Evolutionary conservation across 495 filamentous ascomycete species (phyloP).

Genomic region (Neurospora sp.): DNA sequence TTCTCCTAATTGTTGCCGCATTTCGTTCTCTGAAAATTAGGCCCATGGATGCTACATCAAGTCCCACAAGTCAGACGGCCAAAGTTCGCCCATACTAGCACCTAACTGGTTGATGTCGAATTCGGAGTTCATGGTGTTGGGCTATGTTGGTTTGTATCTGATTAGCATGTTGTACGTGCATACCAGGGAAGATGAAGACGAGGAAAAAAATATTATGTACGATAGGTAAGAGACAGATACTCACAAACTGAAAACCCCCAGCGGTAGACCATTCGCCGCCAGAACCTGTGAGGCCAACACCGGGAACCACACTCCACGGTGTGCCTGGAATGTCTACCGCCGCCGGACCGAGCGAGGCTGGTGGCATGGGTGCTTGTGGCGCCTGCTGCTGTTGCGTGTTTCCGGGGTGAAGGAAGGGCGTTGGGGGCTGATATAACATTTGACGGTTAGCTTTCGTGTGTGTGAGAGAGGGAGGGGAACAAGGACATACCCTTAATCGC

Average conservation of each 20-base stretch:
- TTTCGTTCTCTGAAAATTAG: constrained; percentile 64
- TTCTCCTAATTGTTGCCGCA: constrained; percentile 60
- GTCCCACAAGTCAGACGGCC: neutral
- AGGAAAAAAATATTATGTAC: neutral
- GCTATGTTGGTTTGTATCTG: neutral
- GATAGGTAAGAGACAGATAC: neutral
- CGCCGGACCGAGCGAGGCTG: neutral
- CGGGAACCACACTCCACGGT: neutral
- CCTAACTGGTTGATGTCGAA: neutral
- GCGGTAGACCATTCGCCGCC: neutral
- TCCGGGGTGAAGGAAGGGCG: neutral
- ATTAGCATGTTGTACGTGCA: neutral
- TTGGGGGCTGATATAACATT: neutral
- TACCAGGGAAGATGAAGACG: neutral
- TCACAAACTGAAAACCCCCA: neutral
- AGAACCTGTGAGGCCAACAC: neutral
- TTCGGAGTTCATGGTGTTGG: neutral
- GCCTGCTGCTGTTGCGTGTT: neutral
- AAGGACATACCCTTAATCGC: neutral
- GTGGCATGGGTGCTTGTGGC: neutral
- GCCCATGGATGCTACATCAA: neutral
- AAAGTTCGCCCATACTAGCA: neutral
- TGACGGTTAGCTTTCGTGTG: neutral
- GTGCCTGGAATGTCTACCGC: constrained; percentile 2
- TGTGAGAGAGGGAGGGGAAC: neutral